These are phyloP conservation scores for Teunomyces tritomae DNA, from an alignment of 805 yeast species.

Conservation along the genomic window DNA sequence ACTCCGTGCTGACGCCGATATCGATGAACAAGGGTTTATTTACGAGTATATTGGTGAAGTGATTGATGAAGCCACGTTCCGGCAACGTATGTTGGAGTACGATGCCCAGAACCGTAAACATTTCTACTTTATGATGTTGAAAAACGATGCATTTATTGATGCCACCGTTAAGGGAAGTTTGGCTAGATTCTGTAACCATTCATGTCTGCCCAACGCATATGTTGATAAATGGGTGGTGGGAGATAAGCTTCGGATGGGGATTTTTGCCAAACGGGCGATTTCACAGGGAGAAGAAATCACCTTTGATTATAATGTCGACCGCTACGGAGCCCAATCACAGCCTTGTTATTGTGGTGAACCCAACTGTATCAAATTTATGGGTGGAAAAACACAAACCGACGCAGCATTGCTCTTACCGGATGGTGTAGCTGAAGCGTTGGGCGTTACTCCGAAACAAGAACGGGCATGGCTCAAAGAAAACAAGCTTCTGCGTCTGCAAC, in stretches of 20 bases:
- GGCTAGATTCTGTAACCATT: conserved; percentile 92
- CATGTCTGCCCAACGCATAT: conserved; percentile 91
- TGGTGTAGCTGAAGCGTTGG: conserved; percentile 79
- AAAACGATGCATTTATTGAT: conserved; percentile 88
- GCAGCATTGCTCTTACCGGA: conserved; percentile 83
- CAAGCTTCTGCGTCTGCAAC: conserved; percentile 49
- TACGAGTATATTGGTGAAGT: conserved; percentile 96
- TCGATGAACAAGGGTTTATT: conserved; percentile 67
- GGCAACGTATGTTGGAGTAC: conserved; percentile 70
- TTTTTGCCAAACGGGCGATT: conserved; percentile 79
- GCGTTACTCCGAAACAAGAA: conserved; percentile 66
- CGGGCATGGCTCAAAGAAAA: conserved; percentile 64
- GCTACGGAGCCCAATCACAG: conserved; percentile 94
- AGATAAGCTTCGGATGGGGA: conserved; percentile 88
- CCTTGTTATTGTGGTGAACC: conserved; percentile 92
- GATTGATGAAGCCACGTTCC: conserved; percentile 74
- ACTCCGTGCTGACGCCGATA: conserved; percentile 61
- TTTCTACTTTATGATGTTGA: conserved; percentile 94
- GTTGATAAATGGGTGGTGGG: conserved; percentile 98
- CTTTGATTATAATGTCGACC: conserved; percentile 88
- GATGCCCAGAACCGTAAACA: conserved; percentile 69
- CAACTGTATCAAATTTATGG: conserved; percentile 89
- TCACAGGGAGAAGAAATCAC: conserved; percentile 84
- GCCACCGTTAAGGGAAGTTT: conserved; percentile 87
- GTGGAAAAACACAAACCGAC: conserved; percentile 96